These are phyloP conservation scores for Monosporozyma servazzii DNA, from an alignment of 805 yeast genomes.

Conservation along the genomic window DNA sequence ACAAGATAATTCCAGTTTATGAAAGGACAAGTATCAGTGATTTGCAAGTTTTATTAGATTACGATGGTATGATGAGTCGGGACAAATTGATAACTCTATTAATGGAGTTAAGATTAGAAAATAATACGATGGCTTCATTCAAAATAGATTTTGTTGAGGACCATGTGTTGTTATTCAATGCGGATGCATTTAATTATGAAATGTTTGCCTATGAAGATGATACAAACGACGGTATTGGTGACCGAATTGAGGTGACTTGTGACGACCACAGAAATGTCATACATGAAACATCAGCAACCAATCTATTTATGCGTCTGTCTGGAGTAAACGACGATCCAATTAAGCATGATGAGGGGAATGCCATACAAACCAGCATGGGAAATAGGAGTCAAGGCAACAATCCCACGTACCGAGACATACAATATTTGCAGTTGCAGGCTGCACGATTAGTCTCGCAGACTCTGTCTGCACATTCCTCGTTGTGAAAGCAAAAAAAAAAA, in stretches of 20 bases:
- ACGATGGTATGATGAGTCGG: slow-evolving; percentile 10
- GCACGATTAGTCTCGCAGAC: neutral
- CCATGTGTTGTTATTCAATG: slow-evolving; percentile 12
- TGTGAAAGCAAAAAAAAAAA: too few species aligned
- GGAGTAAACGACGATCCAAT: neutral
- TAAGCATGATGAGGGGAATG: too few species aligned
- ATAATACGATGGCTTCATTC: slow-evolving; percentile 12
- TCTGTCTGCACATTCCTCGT: neutral
- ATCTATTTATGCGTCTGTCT: neutral
- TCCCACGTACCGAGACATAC: neutral
- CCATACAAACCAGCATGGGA: too few species aligned
- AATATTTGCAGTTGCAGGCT: neutral
- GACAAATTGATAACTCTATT: slow-evolving; percentile 21
- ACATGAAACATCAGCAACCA: neutral
- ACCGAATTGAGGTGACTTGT: too few species aligned
- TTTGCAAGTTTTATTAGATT: slow-evolving; percentile 11
- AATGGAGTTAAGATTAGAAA: slow-evolving; percentile 24
- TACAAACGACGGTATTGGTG: neutral
- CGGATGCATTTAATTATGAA: neutral
- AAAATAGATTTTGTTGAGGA: slow-evolving; percentile 24
- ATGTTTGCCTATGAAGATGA: neutral
- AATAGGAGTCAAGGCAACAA: neutral
- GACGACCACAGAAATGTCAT: neutral
- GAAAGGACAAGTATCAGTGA: slow-evolving; percentile 24
- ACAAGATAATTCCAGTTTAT: slow-evolving; percentile 20